Conservation (phyloP, 306 rosid genomes). For the Sphenostylis stenocarpa region DNA sequence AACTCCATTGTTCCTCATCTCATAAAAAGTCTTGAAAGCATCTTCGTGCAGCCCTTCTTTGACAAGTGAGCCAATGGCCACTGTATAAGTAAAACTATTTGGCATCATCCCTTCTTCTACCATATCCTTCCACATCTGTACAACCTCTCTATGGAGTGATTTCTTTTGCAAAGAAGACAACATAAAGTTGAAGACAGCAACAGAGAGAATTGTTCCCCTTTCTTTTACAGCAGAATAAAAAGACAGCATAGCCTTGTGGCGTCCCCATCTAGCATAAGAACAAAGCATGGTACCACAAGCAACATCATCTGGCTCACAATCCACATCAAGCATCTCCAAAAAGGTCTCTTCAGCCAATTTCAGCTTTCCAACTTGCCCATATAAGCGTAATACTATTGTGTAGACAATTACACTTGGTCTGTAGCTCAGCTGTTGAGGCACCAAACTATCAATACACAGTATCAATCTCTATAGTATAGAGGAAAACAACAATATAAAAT, state of each 20-base stretch:
- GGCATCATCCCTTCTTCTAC: slow-evolving; percentile 51
- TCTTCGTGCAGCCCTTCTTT: slow-evolving; percentile 62
- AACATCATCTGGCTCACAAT: slow-evolving; percentile 89
- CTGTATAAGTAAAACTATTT: slow-evolving; percentile 67
- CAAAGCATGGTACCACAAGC: slow-evolving; percentile 97
- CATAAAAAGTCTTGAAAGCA: slow-evolving; percentile 60
- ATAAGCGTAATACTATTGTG: slow-evolving; percentile 72
- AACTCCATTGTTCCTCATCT: slow-evolving; percentile 60
- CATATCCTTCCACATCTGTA: slow-evolving; percentile 78
- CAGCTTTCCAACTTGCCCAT: slow-evolving; percentile 92
- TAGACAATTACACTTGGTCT: slow-evolving; percentile 84
- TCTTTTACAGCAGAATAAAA: slow-evolving; percentile 83
- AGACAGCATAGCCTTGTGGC: slow-evolving; percentile 79
- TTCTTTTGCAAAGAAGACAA: slow-evolving; percentile 95
- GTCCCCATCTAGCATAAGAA: slow-evolving; percentile 97
- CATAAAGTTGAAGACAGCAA: slow-evolving; percentile 89
- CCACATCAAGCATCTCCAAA: slow-evolving; percentile 95
- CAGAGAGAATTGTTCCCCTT: slow-evolving; percentile 59
- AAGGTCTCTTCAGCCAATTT: slow-evolving; percentile 81
- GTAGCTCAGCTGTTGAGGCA: slow-evolving; percentile 80
- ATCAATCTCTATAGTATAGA: slow-evolving; percentile 40
- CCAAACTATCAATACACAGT: slow-evolving; percentile 56
- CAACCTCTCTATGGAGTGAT: slow-evolving; percentile 67
- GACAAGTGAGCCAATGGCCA: slow-evolving; percentile 67
- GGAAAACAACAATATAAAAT: slow-evolving; percentile 19